phyloP scores from a whole-genome alignment of 768 basidiomycete genomes.

The Mycena albidolilacea region DNA sequence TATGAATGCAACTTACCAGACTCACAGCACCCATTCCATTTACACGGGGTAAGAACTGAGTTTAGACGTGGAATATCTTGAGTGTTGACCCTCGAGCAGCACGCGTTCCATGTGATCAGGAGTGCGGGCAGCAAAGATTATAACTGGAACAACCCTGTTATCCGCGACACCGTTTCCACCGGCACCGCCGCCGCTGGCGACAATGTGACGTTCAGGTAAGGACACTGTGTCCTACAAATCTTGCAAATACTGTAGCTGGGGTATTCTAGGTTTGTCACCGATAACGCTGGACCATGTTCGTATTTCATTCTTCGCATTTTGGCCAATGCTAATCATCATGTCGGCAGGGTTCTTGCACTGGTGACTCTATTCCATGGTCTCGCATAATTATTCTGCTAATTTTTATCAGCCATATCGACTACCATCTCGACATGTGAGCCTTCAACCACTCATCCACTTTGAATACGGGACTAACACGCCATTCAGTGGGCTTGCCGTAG shows the following conservation, averaged over 20 bases:
- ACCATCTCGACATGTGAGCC: conserved; percentile 50
- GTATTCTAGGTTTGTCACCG: conserved; percentile 60
- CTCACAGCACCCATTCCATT: conserved; percentile 61
- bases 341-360: conserved; percentile 51
- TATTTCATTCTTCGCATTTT: background rate
- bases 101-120: conserved; percentile 59
- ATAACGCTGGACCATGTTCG: conserved; percentile 61
- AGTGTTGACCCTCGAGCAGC: conserved; percentile 44
- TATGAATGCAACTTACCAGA: background rate
- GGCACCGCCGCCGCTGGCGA: conserved; percentile 41
- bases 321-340: background rate
- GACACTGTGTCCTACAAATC: background rate
- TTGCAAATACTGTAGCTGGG: background rate
- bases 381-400: conserved; percentile 40
- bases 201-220: conserved; percentile 9
- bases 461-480: background rate
- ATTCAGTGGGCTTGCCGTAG: conserved; percentile 51
- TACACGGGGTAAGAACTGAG: conserved; percentile 59
- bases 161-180: conserved; percentile 51
- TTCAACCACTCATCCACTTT: conserved; percentile 29
- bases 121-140: conserved; percentile 52
- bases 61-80: background rate
- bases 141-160: conserved; percentile 57
- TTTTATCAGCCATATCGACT: conserved; percentile 55
- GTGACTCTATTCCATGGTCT: conserved; percentile 50